Base-by-base conservation (phyloP, 306 rosid species). In the Glycyrrhiza uralensis region DNA sequence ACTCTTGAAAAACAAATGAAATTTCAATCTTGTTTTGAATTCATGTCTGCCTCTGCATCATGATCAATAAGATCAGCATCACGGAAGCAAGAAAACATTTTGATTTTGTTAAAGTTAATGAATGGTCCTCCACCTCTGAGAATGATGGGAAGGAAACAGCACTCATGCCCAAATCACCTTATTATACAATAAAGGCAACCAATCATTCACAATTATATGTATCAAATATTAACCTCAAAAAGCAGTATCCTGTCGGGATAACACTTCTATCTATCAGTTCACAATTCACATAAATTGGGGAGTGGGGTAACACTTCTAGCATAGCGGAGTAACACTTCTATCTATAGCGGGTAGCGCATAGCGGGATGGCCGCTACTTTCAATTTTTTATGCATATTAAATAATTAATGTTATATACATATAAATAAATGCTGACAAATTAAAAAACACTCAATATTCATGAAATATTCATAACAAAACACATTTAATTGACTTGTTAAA, bases 111-210 rank as follows among this genome's bases (percentile, higher is more conserved):
- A 8, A 46, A 75, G 29, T 39, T 41, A 29, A 59, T 19, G 17
- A 57, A 38, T 15, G 26, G 15, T 6, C 20, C 17, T 28, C 73
- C 47, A 13, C 22, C 72, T n/a, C 11, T 2, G 15, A 61, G 29
- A 74, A 74, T 62, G 44, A 49, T 6, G 30, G 42, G 61, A 74
- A 35, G 39, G 19, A 56, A 28, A 63, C 54, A 33, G 44, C 13
- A 47, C 20, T 9, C 20, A 10, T 24, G 38, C 65, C 42, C 41
- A 17, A 68, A 30, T 26, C 24, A 24, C 45, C 29, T 24, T 44
- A 29, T 22, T 20, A 26, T 12, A 35, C 24, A 23, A 22, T 0
- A 51, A 60, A 8, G 1, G 28, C 24, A 51, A 13, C 39, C 32
- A 8, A 13, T 29, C 32, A 8, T 24, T 38, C 18, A 18, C 36